phyloP scores from a whole-genome alignment of 139 green algal species.

The Picochlorum costavermella region DNA sequence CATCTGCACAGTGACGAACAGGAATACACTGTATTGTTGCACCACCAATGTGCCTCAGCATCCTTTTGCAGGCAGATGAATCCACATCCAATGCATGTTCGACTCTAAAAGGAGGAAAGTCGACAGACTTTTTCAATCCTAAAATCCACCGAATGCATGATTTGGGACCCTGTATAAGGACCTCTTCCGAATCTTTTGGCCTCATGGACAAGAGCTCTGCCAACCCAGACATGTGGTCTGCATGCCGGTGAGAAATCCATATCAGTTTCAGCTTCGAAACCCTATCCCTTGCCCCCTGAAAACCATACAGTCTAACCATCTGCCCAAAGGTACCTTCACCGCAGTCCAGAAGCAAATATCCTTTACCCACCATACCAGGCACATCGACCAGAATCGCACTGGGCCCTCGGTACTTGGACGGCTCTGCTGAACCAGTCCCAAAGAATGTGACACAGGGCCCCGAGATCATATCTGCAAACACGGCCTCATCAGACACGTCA shows the following conservation, averaged over 20 bases:
- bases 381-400: constrained; percentile 44
- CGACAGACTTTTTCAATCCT: constrained; percentile 12
- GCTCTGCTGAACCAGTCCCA: constrained; percentile 75
- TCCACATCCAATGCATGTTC: constrained; percentile 5
- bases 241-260: constrained; percentile 82
- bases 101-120: constrained; percentile 6
- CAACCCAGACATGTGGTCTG: constrained; percentile 34
- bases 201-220: constrained; percentile 35
- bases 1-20: constrained; percentile 61
- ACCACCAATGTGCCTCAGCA: background rate
- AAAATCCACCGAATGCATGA: constrained; percentile 45
- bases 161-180: constrained; percentile 49
- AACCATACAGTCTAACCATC: constrained; percentile 21
- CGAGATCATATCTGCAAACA: background rate
- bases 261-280: constrained; percentile 42
- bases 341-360: constrained; percentile 62
- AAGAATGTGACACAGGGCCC: constrained; percentile 52
- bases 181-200: constrained; percentile 1
- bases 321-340: constrained; percentile 61
- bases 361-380: background rate
- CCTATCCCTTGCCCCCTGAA: background rate
- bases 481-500: background rate
- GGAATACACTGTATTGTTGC: constrained; percentile 12
- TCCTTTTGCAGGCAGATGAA: constrained; percentile 9
- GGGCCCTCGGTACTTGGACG: constrained; percentile 64